Base-by-base conservation (phyloP, 2,329 filamentous ascomycete species). In the Sporothrix dimorphospora region DNA sequence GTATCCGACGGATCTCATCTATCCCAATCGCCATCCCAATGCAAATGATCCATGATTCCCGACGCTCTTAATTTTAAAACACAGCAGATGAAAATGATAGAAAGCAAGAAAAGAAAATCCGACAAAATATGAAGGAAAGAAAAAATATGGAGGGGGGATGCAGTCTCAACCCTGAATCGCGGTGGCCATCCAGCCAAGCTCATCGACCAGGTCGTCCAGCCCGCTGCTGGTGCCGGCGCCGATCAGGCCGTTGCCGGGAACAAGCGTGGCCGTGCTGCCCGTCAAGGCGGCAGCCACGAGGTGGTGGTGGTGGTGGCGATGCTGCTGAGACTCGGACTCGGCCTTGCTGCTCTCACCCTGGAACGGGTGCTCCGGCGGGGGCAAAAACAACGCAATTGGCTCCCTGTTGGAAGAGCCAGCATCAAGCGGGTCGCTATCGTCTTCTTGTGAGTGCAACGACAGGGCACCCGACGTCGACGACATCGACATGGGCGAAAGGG, bases 101-200 rank as follows among this genome's bases (percentile, higher is more conserved):
- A 55, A 30, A 19, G 30, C 3, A 21, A n/a, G 19, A 45, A 19
- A 66, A 34, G 14, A 40, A 45, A 30, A 3, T 5, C n/a, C 6
- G 30, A 19, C 12, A 65, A 67, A 21, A 34, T 8, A 49, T 34
- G 53, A 53, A 38, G 21, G 16, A 7, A 45, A 55, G 40, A 27
- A 51, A 40, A 42, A 14, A 16, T 14, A 1, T 5, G 14, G 30
- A n/a, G 14, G 30, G 9, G 21, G 12, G 4, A 47, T 30, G 66
- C 27, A 27, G 11, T 7, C 7, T 71, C 34, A 75, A 38, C 76
- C 79, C 68, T 80, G 80, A 74, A 88, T 86, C 30, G 82, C 79
- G 42, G 83, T 82, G 12, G 83, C 84, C 78, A 88, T 85, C 85
- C 86, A 88, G 70, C 84, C 81, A 73, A 88, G 79, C 77, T 88